Percentiles rank a stretch among this genome's conserved stretches.
Conservation (phyloP, 331 rosid species). For the Malus hybrid region DNA sequence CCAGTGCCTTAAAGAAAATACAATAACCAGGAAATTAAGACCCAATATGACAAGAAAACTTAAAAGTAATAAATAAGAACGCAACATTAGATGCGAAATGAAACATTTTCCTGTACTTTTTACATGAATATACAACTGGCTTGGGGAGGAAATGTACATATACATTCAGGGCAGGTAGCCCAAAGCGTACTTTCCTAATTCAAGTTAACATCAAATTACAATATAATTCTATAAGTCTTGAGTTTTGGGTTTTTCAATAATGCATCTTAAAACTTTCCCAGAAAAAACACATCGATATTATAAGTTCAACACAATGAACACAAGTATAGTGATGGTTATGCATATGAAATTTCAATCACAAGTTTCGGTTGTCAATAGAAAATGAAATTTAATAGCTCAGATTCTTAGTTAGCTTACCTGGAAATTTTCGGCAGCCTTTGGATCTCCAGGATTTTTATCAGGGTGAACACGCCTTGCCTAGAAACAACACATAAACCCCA, state of each 20-base stretch:
- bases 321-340: background rate
- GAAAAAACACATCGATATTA: background rate
- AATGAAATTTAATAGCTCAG: background rate
- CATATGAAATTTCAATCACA: background rate
- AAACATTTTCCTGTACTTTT: background rate
- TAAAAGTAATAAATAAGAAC: background rate
- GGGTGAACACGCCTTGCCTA: slow-evolving; percentile 79
- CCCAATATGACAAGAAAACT: background rate
- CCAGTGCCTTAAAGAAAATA: slow-evolving; percentile 49
- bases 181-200: background rate
- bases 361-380: background rate
- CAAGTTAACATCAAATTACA: background rate
- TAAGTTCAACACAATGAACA: background rate
- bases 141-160: background rate
- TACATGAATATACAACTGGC: background rate
- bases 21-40: slow-evolving; percentile 3
- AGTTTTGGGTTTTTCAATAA: background rate
- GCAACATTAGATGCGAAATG: background rate
- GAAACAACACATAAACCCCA: background rate
- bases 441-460: slow-evolving; percentile 74
- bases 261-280: background rate
- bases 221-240: background rate
- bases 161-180: background rate
- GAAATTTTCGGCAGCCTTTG: slow-evolving; percentile 56
- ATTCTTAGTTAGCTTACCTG: slow-evolving; percentile 30